phyloP scores from a whole-genome alignment of 345 rosid species.

The Corchorus capsularis region DNA sequence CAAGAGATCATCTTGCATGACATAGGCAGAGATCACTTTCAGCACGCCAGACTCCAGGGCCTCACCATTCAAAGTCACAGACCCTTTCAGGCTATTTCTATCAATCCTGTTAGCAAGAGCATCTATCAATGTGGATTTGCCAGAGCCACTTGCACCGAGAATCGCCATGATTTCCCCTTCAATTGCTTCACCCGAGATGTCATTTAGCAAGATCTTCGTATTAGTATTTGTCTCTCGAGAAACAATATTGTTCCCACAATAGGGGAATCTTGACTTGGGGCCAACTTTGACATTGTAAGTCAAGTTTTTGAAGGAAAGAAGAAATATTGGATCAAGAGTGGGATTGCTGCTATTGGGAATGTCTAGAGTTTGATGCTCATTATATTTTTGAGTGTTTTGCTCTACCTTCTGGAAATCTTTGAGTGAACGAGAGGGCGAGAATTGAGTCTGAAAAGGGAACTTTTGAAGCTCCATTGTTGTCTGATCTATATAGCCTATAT shows the following conservation, averaged over 20 bases:
- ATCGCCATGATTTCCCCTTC: constrained; percentile 81
- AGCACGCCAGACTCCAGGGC: constrained; percentile 60
- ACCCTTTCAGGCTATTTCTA: constrained; percentile 38
- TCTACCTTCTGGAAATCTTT: constrained; percentile 45
- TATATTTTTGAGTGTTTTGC: not conserved
- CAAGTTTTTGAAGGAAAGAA: constrained; percentile 67
- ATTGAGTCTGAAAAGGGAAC: not conserved
- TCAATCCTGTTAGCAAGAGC: constrained; percentile 79
- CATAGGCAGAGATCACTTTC: constrained; percentile 87
- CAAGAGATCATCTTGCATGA: constrained; percentile 87
- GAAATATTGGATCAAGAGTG: constrained; percentile 9
- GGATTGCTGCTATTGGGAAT: constrained; percentile 5
- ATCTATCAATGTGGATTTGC: constrained; percentile 80
- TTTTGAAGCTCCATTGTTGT: constrained; percentile 7
- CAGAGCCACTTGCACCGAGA: constrained; percentile 89
- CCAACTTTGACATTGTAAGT: constrained; percentile 62
- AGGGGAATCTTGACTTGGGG: constrained; percentile 34
- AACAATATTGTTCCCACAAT: constrained; percentile 14
- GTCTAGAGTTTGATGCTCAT: not conserved
- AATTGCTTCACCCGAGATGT: constrained; percentile 58
- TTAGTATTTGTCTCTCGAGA: constrained; percentile 37
- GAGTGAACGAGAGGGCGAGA: constrained; percentile 44
- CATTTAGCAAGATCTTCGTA: constrained; percentile 48
- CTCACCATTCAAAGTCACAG: constrained; percentile 74
- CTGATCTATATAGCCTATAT: not conserved